Evolutionary conservation across 106 monocot species (phyloP).

Genomic region (Gastrodia elata): DNA sequence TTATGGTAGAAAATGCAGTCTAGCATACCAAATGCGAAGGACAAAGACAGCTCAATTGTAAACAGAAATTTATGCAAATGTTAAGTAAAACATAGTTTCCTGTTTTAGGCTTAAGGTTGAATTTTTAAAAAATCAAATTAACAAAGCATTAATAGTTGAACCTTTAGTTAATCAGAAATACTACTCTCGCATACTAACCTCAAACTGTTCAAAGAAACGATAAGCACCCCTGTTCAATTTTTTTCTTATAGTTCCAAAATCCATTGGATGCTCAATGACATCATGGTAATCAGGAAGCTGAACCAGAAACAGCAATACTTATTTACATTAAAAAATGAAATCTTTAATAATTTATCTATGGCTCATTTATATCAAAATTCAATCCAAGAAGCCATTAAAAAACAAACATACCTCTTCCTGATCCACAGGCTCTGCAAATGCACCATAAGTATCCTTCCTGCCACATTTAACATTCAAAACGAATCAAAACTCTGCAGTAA

Average conservation of each 20-base stretch:
- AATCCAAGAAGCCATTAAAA: slow-evolving; percentile 1
- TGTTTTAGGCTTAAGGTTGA: background rate
- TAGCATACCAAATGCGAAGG: no score
- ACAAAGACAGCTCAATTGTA: background rate
- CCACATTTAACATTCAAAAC: slow-evolving; percentile 10
- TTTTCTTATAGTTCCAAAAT: slow-evolving; percentile 76
- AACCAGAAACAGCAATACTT: slow-evolving; percentile 12
- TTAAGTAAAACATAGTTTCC: background rate
- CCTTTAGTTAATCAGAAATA: background rate
- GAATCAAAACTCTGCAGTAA: slow-evolving; percentile 1
- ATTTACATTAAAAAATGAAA: no score
- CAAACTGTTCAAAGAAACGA: slow-evolving; percentile 74
- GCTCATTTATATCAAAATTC: background rate
- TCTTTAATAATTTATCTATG: background rate
- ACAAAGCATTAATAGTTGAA: background rate
- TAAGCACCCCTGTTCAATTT: slow-evolving; percentile 52
- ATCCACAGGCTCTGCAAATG: slow-evolving; percentile 78
- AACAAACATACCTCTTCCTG: slow-evolving; percentile 52
- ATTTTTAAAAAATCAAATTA: background rate
- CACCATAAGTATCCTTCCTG: slow-evolving; percentile 91
- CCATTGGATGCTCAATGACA: slow-evolving; percentile 91
- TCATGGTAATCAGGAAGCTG: slow-evolving; percentile 91
- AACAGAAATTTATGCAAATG: background rate
- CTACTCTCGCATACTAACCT: slow-evolving; percentile 32
- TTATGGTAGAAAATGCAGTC: no score